Percentiles rank a stretch among this genome's conserved stretches.
phyloP scores from a whole-genome alignment of 495 filamentous ascomycete genomes.

The Aspergillus egyptiacus region DNA sequence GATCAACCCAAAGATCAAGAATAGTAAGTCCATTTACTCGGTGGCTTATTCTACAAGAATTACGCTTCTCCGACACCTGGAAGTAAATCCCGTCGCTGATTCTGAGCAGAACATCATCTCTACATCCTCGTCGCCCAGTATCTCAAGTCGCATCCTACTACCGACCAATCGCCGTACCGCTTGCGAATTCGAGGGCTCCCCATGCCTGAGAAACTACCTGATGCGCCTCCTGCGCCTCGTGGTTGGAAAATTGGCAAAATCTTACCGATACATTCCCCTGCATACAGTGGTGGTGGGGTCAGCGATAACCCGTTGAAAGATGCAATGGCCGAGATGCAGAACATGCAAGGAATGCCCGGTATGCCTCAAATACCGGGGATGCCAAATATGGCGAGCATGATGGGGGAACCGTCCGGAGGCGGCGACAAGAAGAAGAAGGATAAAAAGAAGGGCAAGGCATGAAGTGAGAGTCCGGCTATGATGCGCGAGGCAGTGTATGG shows the following conservation, averaged over 20 bases:
- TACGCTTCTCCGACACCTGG: background rate
- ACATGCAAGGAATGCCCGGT: conserved; percentile 48
- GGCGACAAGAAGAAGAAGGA: conserved; percentile 46
- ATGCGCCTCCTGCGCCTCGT: conserved; percentile 68
- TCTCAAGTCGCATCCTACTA: conserved; percentile 69
- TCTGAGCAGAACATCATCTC: conserved; percentile 66
- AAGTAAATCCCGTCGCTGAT: background rate
- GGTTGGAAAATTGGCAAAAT: conserved; percentile 89
- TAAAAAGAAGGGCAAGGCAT: conserved; percentile 47
- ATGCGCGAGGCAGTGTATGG: background rate
- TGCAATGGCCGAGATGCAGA: conserved; percentile 91
- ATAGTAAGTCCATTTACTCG: conserved; percentile 52
- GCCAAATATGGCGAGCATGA: conserved; percentile 39
- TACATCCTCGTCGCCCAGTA: conserved; percentile 70
- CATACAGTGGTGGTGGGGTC: conserved; percentile 87
- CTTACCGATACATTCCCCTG: conserved; percentile 79
- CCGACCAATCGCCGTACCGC: conserved; percentile 57
- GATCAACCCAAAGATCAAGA: conserved; percentile 56
- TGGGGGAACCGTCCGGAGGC: conserved; percentile 32
- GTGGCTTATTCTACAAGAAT: background rate
- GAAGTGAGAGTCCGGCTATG: too few relatives aligned
- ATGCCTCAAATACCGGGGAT: conserved; percentile 42
- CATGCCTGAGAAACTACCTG: conserved; percentile 56
- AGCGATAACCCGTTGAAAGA: conserved; percentile 96
- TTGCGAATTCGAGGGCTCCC: conserved; percentile 64